A percentile compares a stretch with the other conserved stretches of the same genome.
Evolutionary conservation across 108 stramenopile species (phyloP).

Genomic region (Licmophora abbreviata): DNA sequence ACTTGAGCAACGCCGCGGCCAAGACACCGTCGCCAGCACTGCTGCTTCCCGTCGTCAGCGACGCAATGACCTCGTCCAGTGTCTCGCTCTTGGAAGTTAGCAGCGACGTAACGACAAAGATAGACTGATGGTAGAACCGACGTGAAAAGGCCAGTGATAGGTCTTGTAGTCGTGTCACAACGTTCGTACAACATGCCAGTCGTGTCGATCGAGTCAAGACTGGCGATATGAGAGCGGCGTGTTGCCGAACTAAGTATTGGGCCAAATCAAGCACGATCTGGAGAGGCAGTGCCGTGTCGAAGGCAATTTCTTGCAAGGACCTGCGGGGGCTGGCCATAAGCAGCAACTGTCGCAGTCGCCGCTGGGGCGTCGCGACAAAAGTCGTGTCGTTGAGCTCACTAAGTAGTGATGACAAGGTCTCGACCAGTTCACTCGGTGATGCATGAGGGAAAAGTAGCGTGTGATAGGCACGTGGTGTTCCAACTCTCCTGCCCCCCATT

Average conservation of each 20-base stretch:
- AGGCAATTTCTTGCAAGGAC: constrained; percentile 52
- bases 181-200: constrained; percentile 35
- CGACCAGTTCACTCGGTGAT: constrained; percentile 53
- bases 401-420: constrained; percentile 30
- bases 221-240: constrained; percentile 44
- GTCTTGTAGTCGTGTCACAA: constrained; percentile 32
- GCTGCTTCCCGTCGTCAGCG: not conserved
- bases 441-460: constrained; percentile 73
- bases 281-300: constrained; percentile 58
- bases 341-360: constrained; percentile 44
- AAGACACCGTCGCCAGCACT: not conserved
- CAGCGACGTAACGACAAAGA: too few species aligned
- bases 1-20: not conserved
- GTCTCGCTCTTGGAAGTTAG: constrained; percentile 1
- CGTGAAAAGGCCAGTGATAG: constrained; percentile 62
- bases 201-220: constrained; percentile 36
- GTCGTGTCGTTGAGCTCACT: constrained; percentile 10
- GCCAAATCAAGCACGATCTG: constrained; percentile 51
- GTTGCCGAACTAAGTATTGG: constrained; percentile 40
- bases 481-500: too few species aligned
- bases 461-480: constrained; percentile 54
- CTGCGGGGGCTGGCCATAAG: constrained; percentile 50
- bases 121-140: constrained; percentile 17
- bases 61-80: constrained; percentile 1
- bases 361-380: constrained; percentile 29